Percentiles rank a stretch among this genome's conserved stretches.
Evolutionary conservation across 176 grass and related monocot genomes (phyloP).

Genomic region (Eleusine coracana): DNA sequence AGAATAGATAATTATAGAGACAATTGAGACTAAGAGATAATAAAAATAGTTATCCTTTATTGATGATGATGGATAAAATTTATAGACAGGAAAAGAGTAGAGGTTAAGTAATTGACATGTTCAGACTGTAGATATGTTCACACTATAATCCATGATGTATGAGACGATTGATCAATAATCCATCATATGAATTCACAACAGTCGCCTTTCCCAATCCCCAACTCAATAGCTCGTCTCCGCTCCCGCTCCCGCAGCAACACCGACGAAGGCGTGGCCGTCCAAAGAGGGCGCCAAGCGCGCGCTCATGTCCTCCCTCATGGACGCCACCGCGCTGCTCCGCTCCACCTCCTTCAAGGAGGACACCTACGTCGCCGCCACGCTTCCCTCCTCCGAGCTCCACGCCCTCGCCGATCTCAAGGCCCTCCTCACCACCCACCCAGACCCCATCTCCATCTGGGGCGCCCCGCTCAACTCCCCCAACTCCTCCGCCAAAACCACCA

Average conservation of each 20-base stretch:
- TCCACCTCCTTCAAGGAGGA: conserved; percentile 92
- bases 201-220: too few species aligned
- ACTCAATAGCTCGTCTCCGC: not conserved
- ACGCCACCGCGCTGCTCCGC: conserved; percentile 62
- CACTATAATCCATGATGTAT: too few species aligned
- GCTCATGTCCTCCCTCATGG: conserved; percentile 81
- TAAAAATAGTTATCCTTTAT: too few species aligned
- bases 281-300: conserved; percentile 52
- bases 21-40: too few species aligned
- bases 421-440: conserved; percentile 60
- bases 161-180: too few species aligned
- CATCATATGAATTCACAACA: too few species aligned
- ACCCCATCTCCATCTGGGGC: conserved; percentile 84
- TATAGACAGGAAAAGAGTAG: too few species aligned
- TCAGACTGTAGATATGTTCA: too few species aligned
- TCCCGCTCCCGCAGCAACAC: not conserved
- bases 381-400: conserved; percentile 65
- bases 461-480: conserved; percentile 44
- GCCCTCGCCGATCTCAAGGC: conserved; percentile 76
- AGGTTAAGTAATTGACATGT: too few species aligned
- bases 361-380: conserved; percentile 76
- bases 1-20: too few species aligned
- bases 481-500: not conserved
- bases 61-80: too few species aligned
- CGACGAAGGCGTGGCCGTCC: not conserved